A percentile compares a stretch with the other conserved stretches of the same genome.
Conservation (phyloP, 805 yeast genomes). For the Myxozyma mucilagina region DNA sequence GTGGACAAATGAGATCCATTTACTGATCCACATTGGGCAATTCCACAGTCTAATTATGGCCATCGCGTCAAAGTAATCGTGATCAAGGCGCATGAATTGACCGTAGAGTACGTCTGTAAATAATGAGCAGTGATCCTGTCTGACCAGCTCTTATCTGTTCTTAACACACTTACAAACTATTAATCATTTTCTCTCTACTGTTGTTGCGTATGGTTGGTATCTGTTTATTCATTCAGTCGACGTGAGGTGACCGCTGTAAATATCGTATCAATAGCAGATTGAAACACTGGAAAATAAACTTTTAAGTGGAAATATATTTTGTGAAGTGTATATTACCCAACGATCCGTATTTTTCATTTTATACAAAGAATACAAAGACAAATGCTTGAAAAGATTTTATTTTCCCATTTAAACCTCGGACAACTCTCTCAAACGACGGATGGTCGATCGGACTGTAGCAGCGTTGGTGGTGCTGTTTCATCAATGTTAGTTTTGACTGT, state of each 20-base stretch:
- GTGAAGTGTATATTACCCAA: slow-evolving; percentile 7
- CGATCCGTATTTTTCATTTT: slow-evolving; percentile 2
- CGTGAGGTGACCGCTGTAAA: not conserved
- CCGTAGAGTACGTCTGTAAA: too few relatives aligned
- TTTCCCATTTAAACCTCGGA: slow-evolving; percentile 84
- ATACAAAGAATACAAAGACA: slow-evolving; percentile 10
- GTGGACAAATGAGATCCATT: not conserved
- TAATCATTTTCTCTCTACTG: too few relatives aligned
- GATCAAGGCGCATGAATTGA: too few relatives aligned
- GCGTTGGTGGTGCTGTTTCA: slow-evolving; percentile 84
- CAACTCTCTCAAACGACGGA: slow-evolving; percentile 99
- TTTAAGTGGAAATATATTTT: not conserved
- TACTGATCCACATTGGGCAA: not conserved
- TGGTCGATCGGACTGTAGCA: slow-evolving; percentile 99
- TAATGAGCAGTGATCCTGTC: too few relatives aligned
- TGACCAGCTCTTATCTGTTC: too few relatives aligned
- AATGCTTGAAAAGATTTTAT: too few relatives aligned
- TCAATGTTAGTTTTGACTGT: not conserved
- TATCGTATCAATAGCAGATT: not conserved
- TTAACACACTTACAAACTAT: too few relatives aligned
- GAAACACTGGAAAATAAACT: not conserved
- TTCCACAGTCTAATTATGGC: not conserved
- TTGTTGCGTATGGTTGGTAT: too few relatives aligned
- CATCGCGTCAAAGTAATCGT: too few relatives aligned
- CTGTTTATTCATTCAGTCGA: too few relatives aligned